Base-by-base conservation (phyloP, 2,329 filamentous ascomycete genomes). In the Botryosphaeria agaves region DNA sequence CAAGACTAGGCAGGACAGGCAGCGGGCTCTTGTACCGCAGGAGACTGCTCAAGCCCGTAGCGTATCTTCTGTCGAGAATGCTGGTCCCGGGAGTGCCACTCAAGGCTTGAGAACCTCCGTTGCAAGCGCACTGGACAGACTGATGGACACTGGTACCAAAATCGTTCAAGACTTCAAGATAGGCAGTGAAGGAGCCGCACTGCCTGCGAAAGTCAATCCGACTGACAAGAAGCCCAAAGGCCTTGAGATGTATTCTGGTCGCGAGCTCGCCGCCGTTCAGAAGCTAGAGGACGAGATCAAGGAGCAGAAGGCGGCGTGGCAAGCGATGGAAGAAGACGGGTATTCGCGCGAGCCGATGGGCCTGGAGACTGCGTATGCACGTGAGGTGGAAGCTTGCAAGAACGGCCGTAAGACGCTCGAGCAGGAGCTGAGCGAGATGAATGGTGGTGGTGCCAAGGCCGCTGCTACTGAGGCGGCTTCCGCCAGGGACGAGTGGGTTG, bases 81-180 rank as follows among this genome's bases (percentile, higher is more conserved):
- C 34, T 19, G 35, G 33, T 11, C 39, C 36, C 15, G 30, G 28
- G 8, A 33, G 29, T 14, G 24, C 30, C 19, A 57, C 62, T 0
- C 57, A 64, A 38, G 62, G 62, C 3, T 45, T 66, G 19, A 57
- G 69, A 37, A 60, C 54, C 5, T 59, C 57, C 23, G 66, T 60
- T 38, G 42, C 45, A 3, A 51, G 60, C 34, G 65, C 68, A 37
- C 51, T 48, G 30, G 50, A 48, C 9, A 53, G 48, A 5, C 40
- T 38, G 17, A 24, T 24, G 23, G 25, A 28, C 16, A n/a, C 14
- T 19, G n/a, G 25, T 27, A 14, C 11, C 11, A 8, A n/a, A n/a
- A n/a, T n/a, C n/a, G n/a, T n/a, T 23, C 21, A 23, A 23, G 21
- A 23, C 21, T 23, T 12, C 21, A 9, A 12, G 21, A 23, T 9